Percentiles rank a stretch among this genome's conserved stretches.
phyloP scores from a whole-genome alignment of 2,329 filamentous ascomycete genomes.

The Decorospora gaudefroyi region DNA sequence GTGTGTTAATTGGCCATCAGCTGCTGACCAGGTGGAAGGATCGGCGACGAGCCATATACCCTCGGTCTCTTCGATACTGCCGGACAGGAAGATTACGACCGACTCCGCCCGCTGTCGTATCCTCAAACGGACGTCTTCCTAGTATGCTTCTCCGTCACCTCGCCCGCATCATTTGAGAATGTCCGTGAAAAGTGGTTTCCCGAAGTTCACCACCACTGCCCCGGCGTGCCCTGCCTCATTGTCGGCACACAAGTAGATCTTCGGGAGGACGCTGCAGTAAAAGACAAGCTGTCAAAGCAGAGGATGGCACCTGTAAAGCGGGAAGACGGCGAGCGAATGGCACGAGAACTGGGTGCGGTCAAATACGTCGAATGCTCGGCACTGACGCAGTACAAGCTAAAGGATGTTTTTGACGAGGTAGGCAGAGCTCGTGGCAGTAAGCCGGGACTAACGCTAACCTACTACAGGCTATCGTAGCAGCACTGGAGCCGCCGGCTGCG shows the following conservation, averaged over 20 bases:
- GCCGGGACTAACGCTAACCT: constrained; percentile 12
- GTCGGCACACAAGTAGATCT: constrained; percentile 98
- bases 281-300: constrained; percentile 91
- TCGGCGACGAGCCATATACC: constrained; percentile 97
- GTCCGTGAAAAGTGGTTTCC: constrained; percentile 99
- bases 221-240: constrained; percentile 94
- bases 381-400: constrained; percentile 95
- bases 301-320: constrained; percentile 93
- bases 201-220: constrained; percentile 98
- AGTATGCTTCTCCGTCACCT: constrained; percentile 98
- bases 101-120: constrained; percentile 93
- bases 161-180: constrained; percentile 97
- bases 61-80: constrained; percentile 97
- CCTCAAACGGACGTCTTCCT: constrained; percentile 99
- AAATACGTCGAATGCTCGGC: constrained; percentile 99
- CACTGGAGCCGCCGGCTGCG: constrained; percentile 81
- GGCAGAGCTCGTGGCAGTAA: constrained; percentile 27
- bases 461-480: constrained; percentile 86
- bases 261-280: constrained; percentile 81
- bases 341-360: constrained; percentile 93
- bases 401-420: constrained; percentile 99
- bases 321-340: constrained; percentile 94
- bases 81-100: constrained; percentile 99
- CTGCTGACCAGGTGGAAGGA: constrained; percentile 64
- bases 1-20: constrained; percentile 7